Percentiles rank a stretch among this genome's conserved stretches.
Evolutionary conservation across 2,329 filamentous ascomycete species (phyloP).

Genomic region (Penicillium sp.): DNA sequence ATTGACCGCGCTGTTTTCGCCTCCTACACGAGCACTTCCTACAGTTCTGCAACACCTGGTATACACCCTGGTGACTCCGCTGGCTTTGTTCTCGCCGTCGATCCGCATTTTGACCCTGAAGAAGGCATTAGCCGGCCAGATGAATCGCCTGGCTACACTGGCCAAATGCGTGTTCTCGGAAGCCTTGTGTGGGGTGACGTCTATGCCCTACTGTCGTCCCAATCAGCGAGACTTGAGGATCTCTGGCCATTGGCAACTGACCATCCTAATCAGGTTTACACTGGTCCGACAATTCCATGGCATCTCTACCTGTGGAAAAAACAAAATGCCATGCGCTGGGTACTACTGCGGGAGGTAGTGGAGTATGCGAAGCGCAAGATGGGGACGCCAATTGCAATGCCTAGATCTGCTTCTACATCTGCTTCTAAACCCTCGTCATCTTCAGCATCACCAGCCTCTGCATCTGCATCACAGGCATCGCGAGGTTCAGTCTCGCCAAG

Average conservation of each 20-base stretch:
- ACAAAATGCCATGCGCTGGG: too few relatives aligned
- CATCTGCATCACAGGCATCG: too few relatives aligned
- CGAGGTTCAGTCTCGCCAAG: too few relatives aligned
- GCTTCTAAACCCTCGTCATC: too few relatives aligned
- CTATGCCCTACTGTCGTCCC: slow-evolving; percentile 18
- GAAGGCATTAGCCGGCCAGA: slow-evolving; percentile 13
- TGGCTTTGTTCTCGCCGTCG: slow-evolving; percentile 25
- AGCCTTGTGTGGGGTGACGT: slow-evolving; percentile 34
- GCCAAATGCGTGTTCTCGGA: slow-evolving; percentile 30
- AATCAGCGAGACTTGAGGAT: slow-evolving; percentile 17
- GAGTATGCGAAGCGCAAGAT: too few relatives aligned
- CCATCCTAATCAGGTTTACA: slow-evolving; percentile 29
- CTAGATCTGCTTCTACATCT: too few relatives aligned
- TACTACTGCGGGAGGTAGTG: too few relatives aligned
- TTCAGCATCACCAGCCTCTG: too few relatives aligned
- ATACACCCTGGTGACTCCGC: slow-evolving; percentile 18
- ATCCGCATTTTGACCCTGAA: slow-evolving; percentile 20
- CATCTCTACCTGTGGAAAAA: slow-evolving; percentile 13
- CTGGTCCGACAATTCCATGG: slow-evolving; percentile 20
- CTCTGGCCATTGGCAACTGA: slow-evolving; percentile 31
- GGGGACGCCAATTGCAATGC: too few relatives aligned
- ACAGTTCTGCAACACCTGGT: slow-evolving; percentile 6
- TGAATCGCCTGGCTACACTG: slow-evolving; percentile 21
- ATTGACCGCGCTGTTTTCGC: slow-evolving; percentile 16
- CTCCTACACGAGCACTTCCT: slow-evolving; percentile 16